A percentile compares a stretch with the other conserved stretches of the same genome.
phyloP scores from a whole-genome alignment of 805 yeast species.

The Metschnikowia chrysomelidarum region DNA sequence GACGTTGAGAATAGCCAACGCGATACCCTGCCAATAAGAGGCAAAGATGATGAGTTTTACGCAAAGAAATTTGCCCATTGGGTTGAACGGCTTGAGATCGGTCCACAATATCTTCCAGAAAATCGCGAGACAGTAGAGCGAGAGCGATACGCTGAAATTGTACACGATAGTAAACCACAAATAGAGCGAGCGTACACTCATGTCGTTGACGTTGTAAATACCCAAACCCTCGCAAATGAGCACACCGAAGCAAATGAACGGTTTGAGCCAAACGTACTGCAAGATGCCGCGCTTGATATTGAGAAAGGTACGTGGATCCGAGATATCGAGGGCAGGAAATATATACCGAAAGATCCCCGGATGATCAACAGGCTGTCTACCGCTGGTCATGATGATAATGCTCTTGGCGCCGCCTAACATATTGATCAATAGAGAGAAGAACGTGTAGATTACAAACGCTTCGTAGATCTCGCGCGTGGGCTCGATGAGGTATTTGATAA shows the following conservation, averaged over 20 bases:
- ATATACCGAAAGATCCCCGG: constrained; percentile 55
- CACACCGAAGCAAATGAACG: constrained; percentile 64
- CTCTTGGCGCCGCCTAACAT: constrained; percentile 91
- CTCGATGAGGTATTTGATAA: constrained; percentile 51
- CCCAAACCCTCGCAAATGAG: constrained; percentile 47
- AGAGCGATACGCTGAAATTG: constrained; percentile 75
- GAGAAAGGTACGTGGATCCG: constrained; percentile 80
- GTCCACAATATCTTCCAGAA: constrained; percentile 89
- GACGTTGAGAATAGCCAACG: constrained; percentile 52
- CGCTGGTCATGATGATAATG: constrained; percentile 68
- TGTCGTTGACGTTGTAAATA: constrained; percentile 49
- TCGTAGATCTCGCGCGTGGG: constrained; percentile 89
- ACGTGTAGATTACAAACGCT: constrained; percentile 93
- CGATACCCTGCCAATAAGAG: constrained; percentile 93
- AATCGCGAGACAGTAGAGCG: constrained; percentile 80
- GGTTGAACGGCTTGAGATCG: constrained; percentile 77
- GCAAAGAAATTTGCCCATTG: constrained; percentile 90
- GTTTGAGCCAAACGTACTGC: constrained; percentile 95
- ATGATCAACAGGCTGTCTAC: constrained; percentile 68
- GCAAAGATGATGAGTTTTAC: constrained; percentile 94
- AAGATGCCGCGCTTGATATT: constrained; percentile 78
- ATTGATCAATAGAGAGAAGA: constrained; percentile 76
- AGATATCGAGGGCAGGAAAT: constrained; percentile 65
- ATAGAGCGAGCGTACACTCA: constrained; percentile 49
- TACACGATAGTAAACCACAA: constrained; percentile 69